A percentile compares a stretch with the other conserved stretches of the same genome.
phyloP scores from a whole-genome alignment of 148 eudicot genomes.

The Camellia japonica region DNA sequence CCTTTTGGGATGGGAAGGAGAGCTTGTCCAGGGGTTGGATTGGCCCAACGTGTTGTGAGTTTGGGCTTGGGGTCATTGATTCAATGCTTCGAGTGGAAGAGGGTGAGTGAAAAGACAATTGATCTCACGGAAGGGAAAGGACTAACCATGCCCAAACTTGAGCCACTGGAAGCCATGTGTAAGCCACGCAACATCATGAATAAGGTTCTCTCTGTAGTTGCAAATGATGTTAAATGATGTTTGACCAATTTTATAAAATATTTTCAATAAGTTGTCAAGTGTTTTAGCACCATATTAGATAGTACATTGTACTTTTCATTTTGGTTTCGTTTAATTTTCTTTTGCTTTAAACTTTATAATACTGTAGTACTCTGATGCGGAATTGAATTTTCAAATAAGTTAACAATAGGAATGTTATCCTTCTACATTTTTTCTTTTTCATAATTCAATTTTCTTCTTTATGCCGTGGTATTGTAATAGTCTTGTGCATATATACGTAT shows the following conservation, averaged over 20 bases:
- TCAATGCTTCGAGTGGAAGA: slow-evolving; percentile 42
- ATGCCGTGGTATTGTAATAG: too few relatives aligned
- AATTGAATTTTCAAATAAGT: too few relatives aligned
- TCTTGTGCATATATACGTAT: too few relatives aligned
- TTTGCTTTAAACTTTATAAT: too few relatives aligned
- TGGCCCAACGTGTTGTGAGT: slow-evolving; percentile 27
- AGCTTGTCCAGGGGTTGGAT: slow-evolving; percentile 27
- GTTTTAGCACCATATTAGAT: too few relatives aligned
- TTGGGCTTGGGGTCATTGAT: slow-evolving; percentile 31
- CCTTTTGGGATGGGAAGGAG: slow-evolving; percentile 44
- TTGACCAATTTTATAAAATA: neutral
- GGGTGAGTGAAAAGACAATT: slow-evolving; percentile 16
- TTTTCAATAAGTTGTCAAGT: too few relatives aligned
- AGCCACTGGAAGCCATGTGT: slow-evolving; percentile 28
- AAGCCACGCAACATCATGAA: slow-evolving; percentile 16
- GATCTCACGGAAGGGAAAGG: slow-evolving; percentile 31
- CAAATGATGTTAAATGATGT: neutral
- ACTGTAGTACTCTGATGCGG: too few relatives aligned
- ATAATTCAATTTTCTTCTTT: too few relatives aligned
- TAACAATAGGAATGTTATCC: too few relatives aligned
- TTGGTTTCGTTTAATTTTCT: too few relatives aligned
- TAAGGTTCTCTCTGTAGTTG: slow-evolving; percentile 7
- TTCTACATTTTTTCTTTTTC: too few relatives aligned
- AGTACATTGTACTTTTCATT: neutral
- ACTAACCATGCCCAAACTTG: slow-evolving; percentile 26